Evolutionary conservation across 305 asterid genomes (phyloP).

Genomic region (Nicotiana rustica): DNA sequence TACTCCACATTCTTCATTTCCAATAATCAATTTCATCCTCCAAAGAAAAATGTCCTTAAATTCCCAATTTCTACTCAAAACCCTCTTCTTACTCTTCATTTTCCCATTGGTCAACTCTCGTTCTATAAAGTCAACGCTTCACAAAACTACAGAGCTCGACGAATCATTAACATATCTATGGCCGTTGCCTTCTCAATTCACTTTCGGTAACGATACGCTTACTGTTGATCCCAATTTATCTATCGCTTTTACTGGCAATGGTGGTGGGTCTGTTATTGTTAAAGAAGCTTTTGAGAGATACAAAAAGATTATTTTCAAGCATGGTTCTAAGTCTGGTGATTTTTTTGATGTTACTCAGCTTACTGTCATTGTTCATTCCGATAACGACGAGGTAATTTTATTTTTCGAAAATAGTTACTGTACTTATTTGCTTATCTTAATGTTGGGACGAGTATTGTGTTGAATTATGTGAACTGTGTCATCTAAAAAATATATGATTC

Average conservation of each 20-base stretch:
- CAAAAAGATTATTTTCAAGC: constrained; percentile 64
- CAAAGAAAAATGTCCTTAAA: constrained; percentile 29
- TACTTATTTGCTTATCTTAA: neutral
- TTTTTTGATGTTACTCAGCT: constrained; percentile 66
- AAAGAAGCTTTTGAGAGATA: constrained; percentile 73
- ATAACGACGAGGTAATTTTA: constrained; percentile 63
- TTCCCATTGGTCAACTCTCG: constrained; percentile 49
- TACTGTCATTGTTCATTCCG: constrained; percentile 62
- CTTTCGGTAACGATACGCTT: constrained; percentile 77
- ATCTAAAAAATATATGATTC: neutral
- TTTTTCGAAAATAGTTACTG: neutral
- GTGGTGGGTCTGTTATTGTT: constrained; percentile 51
- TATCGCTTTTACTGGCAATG: constrained; percentile 61
- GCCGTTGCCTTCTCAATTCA: constrained; percentile 79
- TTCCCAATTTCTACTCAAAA: constrained; percentile 10
- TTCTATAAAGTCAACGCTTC: constrained; percentile 37
- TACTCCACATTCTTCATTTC: no score
- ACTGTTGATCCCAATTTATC: constrained; percentile 75
- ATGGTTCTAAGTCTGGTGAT: constrained; percentile 44
- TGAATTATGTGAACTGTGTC: neutral
- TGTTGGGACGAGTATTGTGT: neutral
- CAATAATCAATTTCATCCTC: constrained; percentile 12
- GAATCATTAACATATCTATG: constrained; percentile 66
- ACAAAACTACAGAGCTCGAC: constrained; percentile 39
- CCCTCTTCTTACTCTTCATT: constrained; percentile 22